These are phyloP conservation scores for Bremia lactucae DNA, from an alignment of 352 stramenopile genomes.

Conservation along the genomic window DNA sequence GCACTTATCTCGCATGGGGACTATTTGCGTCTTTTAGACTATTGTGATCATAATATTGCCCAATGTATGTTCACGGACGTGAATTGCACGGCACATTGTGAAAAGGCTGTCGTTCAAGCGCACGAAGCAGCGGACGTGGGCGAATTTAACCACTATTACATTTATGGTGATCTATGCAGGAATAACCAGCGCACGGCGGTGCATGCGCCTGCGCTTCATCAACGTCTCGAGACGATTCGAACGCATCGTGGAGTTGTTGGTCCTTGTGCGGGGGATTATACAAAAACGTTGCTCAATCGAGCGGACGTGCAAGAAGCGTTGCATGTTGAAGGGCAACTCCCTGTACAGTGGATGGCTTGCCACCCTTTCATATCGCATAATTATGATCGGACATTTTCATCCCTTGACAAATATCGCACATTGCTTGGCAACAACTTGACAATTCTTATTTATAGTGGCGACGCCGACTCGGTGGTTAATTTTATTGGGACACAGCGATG, in stretches of 20 bases:
- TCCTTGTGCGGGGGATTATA: conserved; percentile 48
- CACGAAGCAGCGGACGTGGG: conserved; percentile 27
- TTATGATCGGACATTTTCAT: conserved; percentile 35
- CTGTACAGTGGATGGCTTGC: conserved; percentile 47
- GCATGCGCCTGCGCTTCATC: conserved; percentile 23
- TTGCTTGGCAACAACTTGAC: conserved; percentile 36
- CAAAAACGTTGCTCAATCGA: conserved; percentile 36
- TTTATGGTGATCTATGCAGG: conserved; percentile 61
- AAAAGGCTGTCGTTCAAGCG: conserved; percentile 31
- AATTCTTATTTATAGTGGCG: conserved; percentile 55
- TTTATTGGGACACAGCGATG: conserved; percentile 80
- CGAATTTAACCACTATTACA: conserved; percentile 59
- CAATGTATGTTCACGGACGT: conserved; percentile 50
- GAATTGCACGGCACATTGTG: conserved; percentile 37
- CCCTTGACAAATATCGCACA: conserved; percentile 51
- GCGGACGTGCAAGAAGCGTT: conserved; percentile 41
- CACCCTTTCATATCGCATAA: conserved; percentile 35
- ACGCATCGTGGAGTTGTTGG: conserved; percentile 41
- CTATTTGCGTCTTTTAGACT: conserved; percentile 42
- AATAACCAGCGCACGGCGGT: conserved; percentile 37
- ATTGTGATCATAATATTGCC: conserved; percentile 38
- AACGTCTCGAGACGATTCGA: conserved; percentile 16
- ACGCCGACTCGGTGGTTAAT: conserved; percentile 63
- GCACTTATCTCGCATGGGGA: conserved; percentile 53
- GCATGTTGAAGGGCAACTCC: conserved; percentile 34